Conservation (phyloP, 768 basidiomycete genomes). For the Dentipellis fragilis region DNA sequence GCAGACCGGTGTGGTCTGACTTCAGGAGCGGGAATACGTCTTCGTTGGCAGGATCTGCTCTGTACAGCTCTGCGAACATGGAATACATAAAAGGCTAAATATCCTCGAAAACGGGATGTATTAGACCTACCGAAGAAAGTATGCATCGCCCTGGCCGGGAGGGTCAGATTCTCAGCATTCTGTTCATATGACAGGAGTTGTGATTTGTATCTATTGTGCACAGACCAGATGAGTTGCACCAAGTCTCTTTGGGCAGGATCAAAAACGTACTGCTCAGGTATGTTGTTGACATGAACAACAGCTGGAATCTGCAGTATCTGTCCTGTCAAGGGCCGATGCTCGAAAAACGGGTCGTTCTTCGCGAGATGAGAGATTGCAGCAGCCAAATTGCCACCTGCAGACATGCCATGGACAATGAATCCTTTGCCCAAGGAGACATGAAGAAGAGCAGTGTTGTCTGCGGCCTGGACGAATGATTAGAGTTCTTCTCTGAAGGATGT, state of each 20-base stretch:
- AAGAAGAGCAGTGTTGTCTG: not conserved
- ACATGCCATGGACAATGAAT: not conserved
- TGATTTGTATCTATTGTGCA: not conserved
- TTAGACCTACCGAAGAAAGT: not conserved
- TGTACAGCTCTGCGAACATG: not conserved
- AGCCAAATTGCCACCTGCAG: conserved; percentile 1
- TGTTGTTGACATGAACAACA: not conserved
- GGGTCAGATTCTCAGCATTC: not conserved
- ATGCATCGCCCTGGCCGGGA: not conserved
- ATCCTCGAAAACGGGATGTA: not conserved
- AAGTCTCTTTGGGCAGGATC: not conserved
- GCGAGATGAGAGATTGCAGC: not conserved
- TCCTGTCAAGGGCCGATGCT: not conserved
- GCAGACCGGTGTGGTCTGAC: not conserved
- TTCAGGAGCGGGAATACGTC: not conserved
- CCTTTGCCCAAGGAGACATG: not conserved
- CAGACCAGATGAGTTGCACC: not conserved
- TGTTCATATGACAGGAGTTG: not conserved
- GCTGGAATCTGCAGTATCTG: not conserved
- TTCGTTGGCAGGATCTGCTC: not conserved
- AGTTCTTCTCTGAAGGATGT: too few species aligned
- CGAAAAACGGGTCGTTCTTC: not conserved
- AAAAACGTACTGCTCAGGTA: not conserved
- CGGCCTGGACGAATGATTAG: not conserved
- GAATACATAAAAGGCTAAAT: not conserved